phyloP scores from a whole-genome alignment of 352 stramenopile species.

The Stephanocyclus meneghinianus region DNA sequence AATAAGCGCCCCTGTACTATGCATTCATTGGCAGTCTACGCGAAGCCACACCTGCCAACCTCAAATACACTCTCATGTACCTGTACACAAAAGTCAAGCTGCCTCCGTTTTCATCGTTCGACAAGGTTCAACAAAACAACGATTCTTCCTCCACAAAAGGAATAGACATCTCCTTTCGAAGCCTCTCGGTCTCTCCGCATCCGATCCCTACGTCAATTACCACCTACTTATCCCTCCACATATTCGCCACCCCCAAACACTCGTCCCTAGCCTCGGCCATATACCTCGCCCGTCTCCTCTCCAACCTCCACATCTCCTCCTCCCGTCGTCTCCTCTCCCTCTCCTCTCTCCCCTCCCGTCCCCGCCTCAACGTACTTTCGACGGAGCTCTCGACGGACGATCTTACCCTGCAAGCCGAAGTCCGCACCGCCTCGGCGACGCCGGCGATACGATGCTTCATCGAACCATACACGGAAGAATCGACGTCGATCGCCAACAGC shows the following conservation, averaged over 20 bases:
- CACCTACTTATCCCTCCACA: slow-evolving; percentile 26
- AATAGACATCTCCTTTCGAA: too few relatives aligned
- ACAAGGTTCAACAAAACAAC: too few relatives aligned
- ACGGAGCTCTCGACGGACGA: slow-evolving; percentile 4
- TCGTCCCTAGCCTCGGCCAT: slow-evolving; percentile 24
- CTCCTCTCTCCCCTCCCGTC: neutral
- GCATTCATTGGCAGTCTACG: too few relatives aligned
- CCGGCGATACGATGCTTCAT: neutral
- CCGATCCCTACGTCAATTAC: neutral
- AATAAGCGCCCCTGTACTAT: too few relatives aligned
- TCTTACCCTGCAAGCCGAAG: neutral
- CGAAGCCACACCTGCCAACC: too few relatives aligned
- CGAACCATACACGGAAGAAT: neutral
- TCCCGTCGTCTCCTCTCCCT: slow-evolving; percentile 13
- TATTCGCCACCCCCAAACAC: slow-evolving; percentile 16
- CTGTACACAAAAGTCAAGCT: too few relatives aligned
- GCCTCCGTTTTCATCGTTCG: too few relatives aligned
- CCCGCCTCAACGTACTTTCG: neutral
- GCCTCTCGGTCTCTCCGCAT: too few relatives aligned
- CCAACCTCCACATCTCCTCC: slow-evolving; percentile 16
- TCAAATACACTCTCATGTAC: too few relatives aligned
- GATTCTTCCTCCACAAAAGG: too few relatives aligned
- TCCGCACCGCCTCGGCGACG: neutral
- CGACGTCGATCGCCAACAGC: neutral
- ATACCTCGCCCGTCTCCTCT: slow-evolving; percentile 10